These are phyloP conservation scores for Barnettozyma botsteinii DNA, from an alignment of 805 yeast species.

Conservation along the genomic window DNA sequence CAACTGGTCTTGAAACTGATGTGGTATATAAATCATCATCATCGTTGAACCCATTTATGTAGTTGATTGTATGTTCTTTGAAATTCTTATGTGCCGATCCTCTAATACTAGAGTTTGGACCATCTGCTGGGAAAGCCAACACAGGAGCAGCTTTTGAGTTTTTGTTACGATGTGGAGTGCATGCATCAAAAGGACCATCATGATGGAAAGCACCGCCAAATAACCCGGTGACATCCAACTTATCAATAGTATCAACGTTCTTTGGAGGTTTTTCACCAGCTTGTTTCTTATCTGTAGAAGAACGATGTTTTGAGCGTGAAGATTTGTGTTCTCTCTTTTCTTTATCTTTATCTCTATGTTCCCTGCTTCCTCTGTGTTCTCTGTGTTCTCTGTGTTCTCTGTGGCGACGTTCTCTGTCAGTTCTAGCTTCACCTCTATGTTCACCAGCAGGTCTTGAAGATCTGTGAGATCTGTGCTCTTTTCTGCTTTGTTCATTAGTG, in stretches of 20 bases:
- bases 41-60: conserved; percentile 70
- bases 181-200: conserved; percentile 98
- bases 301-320: conserved; percentile 14
- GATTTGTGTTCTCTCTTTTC: conserved; percentile 12
- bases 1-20: conserved; percentile 8
- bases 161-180: conserved; percentile 93
- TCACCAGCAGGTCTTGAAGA: conserved; percentile 5
- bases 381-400: conserved; percentile 12
- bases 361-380: conserved; percentile 15
- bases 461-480: conserved; percentile 3
- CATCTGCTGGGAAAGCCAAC: conserved; percentile 90
- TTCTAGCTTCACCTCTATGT: conserved; percentile 4
- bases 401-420: conserved; percentile 11
- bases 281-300: conserved; percentile 23
- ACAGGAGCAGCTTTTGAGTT: conserved; percentile 78
- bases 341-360: conserved; percentile 15
- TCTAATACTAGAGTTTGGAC: conserved; percentile 82
- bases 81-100: conserved; percentile 58
- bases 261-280: conserved; percentile 47
- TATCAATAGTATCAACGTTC: conserved; percentile 90
- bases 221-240: conserved; percentile 90
- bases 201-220: conserved; percentile 96
- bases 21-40: conserved; percentile 35
- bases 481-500: background rate
- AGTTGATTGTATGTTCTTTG: conserved; percentile 59